Evolutionary conservation across 495 filamentous ascomycete genomes (phyloP).

Genomic region (Rhizodiscina lignyota): DNA sequence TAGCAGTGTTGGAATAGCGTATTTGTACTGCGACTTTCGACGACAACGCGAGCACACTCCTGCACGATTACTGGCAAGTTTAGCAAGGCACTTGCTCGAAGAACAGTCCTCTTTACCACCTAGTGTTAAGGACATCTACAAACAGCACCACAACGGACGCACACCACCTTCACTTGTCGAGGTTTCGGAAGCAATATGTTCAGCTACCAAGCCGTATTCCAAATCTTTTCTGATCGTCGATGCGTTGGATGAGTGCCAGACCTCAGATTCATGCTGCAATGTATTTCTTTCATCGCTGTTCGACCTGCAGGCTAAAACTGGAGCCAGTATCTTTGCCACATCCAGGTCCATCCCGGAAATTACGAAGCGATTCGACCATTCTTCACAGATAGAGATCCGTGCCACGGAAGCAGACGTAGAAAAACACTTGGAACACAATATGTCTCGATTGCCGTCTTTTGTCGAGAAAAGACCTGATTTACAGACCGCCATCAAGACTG

Average conservation of each 20-base stretch:
- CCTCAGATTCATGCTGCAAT: background rate
- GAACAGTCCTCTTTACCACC: no score
- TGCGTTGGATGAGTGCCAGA: slow-evolving; percentile 30
- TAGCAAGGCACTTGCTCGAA: no score
- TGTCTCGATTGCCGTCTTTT: no score
- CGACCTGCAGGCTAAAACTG: slow-evolving; percentile 10
- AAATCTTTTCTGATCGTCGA: slow-evolving; percentile 27
- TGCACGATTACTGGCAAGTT: slow-evolving; percentile 19
- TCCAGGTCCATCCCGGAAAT: slow-evolving; percentile 24
- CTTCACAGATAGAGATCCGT: slow-evolving; percentile 18
- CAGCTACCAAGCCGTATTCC: slow-evolving; percentile 8
- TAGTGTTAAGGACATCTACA: no score
- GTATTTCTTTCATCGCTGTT: slow-evolving; percentile 13
- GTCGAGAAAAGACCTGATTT: no score
- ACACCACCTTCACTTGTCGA: slow-evolving; percentile 17
- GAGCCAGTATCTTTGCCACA: slow-evolving; percentile 23
- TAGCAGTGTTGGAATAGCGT: slow-evolving; percentile 19
- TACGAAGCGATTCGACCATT: slow-evolving; percentile 8
- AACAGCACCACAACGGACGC: background rate
- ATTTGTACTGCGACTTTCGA: slow-evolving; percentile 24
- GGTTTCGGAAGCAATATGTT: slow-evolving; percentile 9
- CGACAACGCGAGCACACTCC: slow-evolving; percentile 17
- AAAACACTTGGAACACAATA: no score
- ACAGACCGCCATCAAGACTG: no score
- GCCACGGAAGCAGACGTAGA: slow-evolving; percentile 22